Conservation (phyloP, 306 rosid genomes). For the Prunus campanulata region DNA sequence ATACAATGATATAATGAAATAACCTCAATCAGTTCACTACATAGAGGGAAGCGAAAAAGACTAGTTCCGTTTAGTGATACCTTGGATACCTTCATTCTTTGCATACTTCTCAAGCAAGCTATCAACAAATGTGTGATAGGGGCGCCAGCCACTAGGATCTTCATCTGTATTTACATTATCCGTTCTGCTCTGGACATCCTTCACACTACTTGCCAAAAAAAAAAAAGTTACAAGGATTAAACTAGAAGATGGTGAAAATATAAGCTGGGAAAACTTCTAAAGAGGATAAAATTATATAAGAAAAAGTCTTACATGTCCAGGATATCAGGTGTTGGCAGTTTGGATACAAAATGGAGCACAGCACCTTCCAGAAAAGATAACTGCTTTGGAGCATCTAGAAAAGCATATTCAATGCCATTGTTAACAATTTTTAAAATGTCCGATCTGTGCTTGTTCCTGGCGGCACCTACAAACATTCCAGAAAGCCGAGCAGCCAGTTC, state of each 20-base stretch:
- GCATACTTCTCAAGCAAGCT: slow-evolving; percentile 69
- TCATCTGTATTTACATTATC: slow-evolving; percentile 74
- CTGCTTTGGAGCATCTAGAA: slow-evolving; percentile 72
- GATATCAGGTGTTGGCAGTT: slow-evolving; percentile 74
- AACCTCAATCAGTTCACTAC: neutral
- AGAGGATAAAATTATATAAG: slow-evolving; percentile 20
- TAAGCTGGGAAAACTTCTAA: slow-evolving; percentile 13
- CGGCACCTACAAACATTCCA: slow-evolving; percentile 76
- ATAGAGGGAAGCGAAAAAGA: neutral
- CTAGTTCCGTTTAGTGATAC: slow-evolving; percentile 28
- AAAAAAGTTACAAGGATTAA: slow-evolving; percentile 14
- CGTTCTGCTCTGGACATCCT: slow-evolving; percentile 68
- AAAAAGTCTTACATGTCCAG: slow-evolving; percentile 61
- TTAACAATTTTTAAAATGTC: slow-evolving; percentile 73
- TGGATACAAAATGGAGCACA: slow-evolving; percentile 68
- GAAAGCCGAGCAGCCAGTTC: slow-evolving; percentile 82
- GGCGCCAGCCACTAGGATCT: slow-evolving; percentile 99
- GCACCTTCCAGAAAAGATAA: slow-evolving; percentile 75
- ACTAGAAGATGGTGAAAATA: slow-evolving; percentile 8
- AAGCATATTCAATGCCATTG: slow-evolving; percentile 83
- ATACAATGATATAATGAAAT: too few species aligned
- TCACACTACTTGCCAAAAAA: slow-evolving; percentile 45
- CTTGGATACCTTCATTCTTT: slow-evolving; percentile 78
- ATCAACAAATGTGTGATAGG: slow-evolving; percentile 63
- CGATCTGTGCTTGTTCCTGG: slow-evolving; percentile 67